Evolutionary conservation across 106 monocot genomes (phyloP).

Genomic region (Dendrobium catenatum): DNA sequence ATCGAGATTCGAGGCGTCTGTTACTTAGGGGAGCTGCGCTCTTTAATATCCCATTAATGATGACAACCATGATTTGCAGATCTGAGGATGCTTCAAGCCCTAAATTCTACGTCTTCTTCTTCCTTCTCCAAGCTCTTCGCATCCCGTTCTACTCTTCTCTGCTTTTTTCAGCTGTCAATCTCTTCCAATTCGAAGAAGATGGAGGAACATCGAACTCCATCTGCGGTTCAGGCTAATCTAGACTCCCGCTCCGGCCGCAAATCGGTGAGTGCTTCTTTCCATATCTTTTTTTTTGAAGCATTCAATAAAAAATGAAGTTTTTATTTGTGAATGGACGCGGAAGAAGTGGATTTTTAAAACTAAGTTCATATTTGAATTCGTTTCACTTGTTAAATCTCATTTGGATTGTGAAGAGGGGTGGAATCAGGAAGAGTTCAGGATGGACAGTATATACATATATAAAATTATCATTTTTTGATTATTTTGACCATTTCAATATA

Average conservation of each 20-base stretch:
- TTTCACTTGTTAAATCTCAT: not conserved
- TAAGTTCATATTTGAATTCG: not conserved
- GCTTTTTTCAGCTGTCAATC: not conserved
- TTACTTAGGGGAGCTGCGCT: too few species aligned
- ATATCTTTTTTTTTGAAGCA: not conserved
- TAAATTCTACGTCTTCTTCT: not conserved
- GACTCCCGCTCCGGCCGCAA: not conserved
- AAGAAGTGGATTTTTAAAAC: not conserved
- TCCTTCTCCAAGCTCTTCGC: not conserved
- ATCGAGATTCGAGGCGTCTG: too few species aligned
- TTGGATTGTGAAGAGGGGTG: too few species aligned
- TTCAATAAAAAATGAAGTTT: not conserved
- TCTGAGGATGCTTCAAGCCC: too few species aligned
- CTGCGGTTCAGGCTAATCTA: not conserved
- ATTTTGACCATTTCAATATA: too few species aligned
- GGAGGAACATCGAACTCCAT: not conserved
- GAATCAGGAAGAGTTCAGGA: too few species aligned
- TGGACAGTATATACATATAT: too few species aligned
- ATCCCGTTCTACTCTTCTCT: not conserved
- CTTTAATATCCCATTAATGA: too few species aligned
- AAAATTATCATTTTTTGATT: too few species aligned
- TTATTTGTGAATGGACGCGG: not conserved
- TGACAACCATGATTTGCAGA: too few species aligned
- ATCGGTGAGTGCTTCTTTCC: not conserved
- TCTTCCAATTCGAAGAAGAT: conserved; percentile 7